Evolutionary conservation across 306 rosid genomes (phyloP), one percentile per base, ranked within the genome.

Genomic region (Oemleria cerasiformis): DNA sequence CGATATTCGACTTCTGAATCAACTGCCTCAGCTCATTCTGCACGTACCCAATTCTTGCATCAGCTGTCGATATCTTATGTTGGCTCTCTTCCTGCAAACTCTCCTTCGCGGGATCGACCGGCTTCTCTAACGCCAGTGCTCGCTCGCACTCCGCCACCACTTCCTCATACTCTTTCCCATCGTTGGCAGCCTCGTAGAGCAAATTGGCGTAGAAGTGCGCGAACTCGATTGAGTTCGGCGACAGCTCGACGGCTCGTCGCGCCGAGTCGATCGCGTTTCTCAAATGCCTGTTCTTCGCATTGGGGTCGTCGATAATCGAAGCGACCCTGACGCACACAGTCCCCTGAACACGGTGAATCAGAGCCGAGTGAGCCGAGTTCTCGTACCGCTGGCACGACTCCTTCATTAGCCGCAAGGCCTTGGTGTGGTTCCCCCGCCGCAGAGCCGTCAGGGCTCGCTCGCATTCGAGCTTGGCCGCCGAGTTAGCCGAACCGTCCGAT

Each of bases 21-120:
- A 95, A 82, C 84, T 88, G 92, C 82, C 84, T 70, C 70, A 95
- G 75, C 86, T 95, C 99, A 70, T 74, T 85, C 83, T 86, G 97
- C 43, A 95, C 88, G 30, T 89, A 91, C 12, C 48, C 70, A 19
- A 95, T 79, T 39, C 99, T 74, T 0, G 79, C 88, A 3, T 89
- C 92, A 0, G 76, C 55, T 0, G 86, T 76, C 3, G 79, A 54
- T 9, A 80, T 70, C 77, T 85, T 95, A 83, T 87, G 96, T 80
- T 91, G 84, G 64, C 88, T 86, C 83, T 91, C 96, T 8, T 91
- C 97, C 82, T 86, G 98, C 81, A 92, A 81, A 23, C 92, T 92
- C 85, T 95, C 99, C 78, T 79, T 92, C 0, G 86, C 96, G 0
- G 99, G 99, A 88, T 95, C 99, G 9, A 77, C 75, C 0, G 99